These are phyloP conservation scores for Geoglossum cookeanum DNA, from an alignment of 2,329 filamentous ascomycete genomes.

Conservation along the genomic window DNA sequence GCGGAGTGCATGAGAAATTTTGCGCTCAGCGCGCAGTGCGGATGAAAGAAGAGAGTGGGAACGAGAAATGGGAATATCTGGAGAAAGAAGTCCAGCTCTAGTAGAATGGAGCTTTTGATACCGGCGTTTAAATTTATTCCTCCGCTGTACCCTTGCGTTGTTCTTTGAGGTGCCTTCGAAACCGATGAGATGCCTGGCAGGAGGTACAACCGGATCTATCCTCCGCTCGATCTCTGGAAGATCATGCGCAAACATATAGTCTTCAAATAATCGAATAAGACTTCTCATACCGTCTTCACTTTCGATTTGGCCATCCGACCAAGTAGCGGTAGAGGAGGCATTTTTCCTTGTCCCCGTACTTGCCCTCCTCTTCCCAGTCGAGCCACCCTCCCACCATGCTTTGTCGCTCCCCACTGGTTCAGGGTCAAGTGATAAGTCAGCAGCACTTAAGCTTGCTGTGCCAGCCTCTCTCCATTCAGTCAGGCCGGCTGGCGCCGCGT, in stretches of 20 bases:
- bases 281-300: not conserved
- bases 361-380: not conserved
- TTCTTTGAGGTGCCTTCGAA: conserved; percentile 2
- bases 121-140: not conserved
- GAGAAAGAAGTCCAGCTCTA: not conserved
- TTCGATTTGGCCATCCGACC: not conserved
- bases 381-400: conserved; percentile 4
- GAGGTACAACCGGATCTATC: not conserved
- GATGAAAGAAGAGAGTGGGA: conserved; percentile 8
- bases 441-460: conserved; percentile 20
- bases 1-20: conserved; percentile 8
- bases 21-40: conserved; percentile 7
- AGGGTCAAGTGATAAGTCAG: conserved; percentile 25
- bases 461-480: conserved; percentile 31
- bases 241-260: not conserved
- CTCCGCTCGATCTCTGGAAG: not conserved
- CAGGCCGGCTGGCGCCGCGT: conserved; percentile 25
- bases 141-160: not conserved
- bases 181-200: not conserved
- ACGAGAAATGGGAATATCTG: not conserved
- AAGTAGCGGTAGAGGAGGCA: not conserved
- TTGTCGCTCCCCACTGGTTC: conserved; percentile 8
- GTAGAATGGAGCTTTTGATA: conserved; percentile 4
- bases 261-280: not conserved
- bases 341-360: not conserved